Base-by-base conservation (phyloP, 2,329 filamentous ascomycete genomes). In the Fonsecaea pedrosoi region DNA sequence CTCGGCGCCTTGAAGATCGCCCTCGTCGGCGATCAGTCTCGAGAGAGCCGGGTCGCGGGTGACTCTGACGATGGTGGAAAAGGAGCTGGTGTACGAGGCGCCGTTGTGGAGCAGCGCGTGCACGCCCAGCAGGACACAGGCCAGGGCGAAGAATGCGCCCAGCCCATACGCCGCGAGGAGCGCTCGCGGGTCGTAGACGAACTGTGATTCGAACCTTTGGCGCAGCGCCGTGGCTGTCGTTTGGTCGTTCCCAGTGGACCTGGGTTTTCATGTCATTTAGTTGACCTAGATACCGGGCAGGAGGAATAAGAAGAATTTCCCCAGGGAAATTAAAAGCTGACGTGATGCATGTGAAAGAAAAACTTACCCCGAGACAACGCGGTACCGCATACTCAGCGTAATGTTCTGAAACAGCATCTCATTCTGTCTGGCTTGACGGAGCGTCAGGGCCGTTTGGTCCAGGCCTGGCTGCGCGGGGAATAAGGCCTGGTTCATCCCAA, bases 391-490 rank as follows among this genome's bases (percentile, higher is more conserved):
- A 42, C 67, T 67, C 21, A 69, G 15, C 15, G 64, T 69, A 10
- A 67, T 64, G 50, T 69, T 69, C 50, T 65, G 67, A 54, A 67
- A 67, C 48, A 69, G 25, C 18, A 40, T 58, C 58, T 67, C 65
- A 25, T 61, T 60, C 40, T 38, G 60, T 18, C 12, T 50, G n/a
- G 57, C 57, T 37, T 48, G 42, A 12, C 61, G 37, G 10, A 37
- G 30, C 15, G 65, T 64, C 54, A 64, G 53, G 21, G 38, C 37
- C 9, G 60, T 60, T 18, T 64, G 65, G 25, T 38, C 59, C 32
- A 64, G 18, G 15, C 38, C 61, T 5, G 35, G 32, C n/a, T 34
- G 34, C 5, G 65, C 56, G 4, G 65, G 56, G 55, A 54, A 67
- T 48, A 67, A 45, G 9, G 54, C 60, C 21, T 50, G 45, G 42